Conservation (phyloP, 192 early-diverging fungal species). For the Backusella parvicylindrica region DNA sequence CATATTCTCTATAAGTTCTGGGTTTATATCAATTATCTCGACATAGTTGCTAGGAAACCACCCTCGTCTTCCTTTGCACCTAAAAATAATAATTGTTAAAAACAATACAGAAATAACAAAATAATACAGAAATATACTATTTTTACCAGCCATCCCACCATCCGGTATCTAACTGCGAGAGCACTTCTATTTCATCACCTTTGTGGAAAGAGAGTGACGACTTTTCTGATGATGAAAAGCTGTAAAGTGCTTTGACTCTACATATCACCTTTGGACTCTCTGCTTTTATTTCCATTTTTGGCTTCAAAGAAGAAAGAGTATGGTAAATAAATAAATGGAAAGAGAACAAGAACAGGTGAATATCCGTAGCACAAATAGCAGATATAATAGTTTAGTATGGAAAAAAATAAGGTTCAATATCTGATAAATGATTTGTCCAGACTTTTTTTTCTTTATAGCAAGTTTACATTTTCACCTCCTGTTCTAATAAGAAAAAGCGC, state of each 20-base stretch:
- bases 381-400: not conserved
- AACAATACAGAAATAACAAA: not conserved
- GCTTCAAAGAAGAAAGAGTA: not conserved
- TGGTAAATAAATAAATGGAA: not conserved
- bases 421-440: not conserved
- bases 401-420: not conserved
- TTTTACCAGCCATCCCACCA: constrained; percentile 92
- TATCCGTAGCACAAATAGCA: not conserved
- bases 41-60: constrained; percentile 94
- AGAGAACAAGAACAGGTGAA: not conserved
- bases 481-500: not conserved
- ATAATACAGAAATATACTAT: not conserved
- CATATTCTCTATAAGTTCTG: not conserved
- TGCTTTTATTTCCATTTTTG: not conserved
- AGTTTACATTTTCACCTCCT: not conserved
- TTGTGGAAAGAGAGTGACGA: constrained; percentile 78
- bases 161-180: constrained; percentile 86
- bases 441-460: not conserved
- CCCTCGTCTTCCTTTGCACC: constrained; percentile 71
- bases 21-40: constrained; percentile 40
- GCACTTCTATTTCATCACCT: constrained; percentile 87
- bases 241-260: constrained; percentile 74
- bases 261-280: constrained; percentile 29
- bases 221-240: constrained; percentile 76
- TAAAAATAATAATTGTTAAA: not conserved